phyloP scores from a whole-genome alignment of 2,329 filamentous ascomycete species.

The Ophiostoma montium region DNA sequence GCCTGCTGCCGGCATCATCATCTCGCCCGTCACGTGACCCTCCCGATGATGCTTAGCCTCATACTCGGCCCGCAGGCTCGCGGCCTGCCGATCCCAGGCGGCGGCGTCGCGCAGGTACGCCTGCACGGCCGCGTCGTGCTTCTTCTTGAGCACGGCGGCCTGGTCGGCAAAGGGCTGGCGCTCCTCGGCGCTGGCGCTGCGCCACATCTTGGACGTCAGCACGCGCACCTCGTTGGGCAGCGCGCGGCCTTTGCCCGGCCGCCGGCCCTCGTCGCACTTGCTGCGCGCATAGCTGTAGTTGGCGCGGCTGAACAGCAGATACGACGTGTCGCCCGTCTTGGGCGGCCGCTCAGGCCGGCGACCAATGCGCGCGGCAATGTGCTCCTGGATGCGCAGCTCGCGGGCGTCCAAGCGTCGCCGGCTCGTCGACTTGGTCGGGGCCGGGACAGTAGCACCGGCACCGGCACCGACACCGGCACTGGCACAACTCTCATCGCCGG shows the following conservation, averaged over 20 bases:
- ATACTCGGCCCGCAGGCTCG: slow-evolving; percentile 36
- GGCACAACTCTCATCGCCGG: not conserved
- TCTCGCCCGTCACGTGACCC: slow-evolving; percentile 25
- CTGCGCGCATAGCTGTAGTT: slow-evolving; percentile 50
- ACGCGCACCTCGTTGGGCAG: slow-evolving; percentile 70
- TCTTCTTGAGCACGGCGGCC: slow-evolving; percentile 55
- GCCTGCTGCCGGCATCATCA: not conserved
- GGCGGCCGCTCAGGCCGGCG: slow-evolving; percentile 57
- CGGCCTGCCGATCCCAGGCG: slow-evolving; percentile 59
- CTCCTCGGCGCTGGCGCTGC: slow-evolving; percentile 53
- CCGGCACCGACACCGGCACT: not conserved
- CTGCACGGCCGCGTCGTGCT: slow-evolving; percentile 42
- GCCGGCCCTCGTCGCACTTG: slow-evolving; percentile 51
- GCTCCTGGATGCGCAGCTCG: slow-evolving; percentile 37
- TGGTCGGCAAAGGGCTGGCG: slow-evolving; percentile 67
- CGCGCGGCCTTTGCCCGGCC: slow-evolving; percentile 47
- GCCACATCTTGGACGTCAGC: slow-evolving; percentile 85
- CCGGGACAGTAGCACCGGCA: no score
- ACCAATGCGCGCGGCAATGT: slow-evolving; percentile 48
- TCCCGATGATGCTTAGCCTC: slow-evolving; percentile 38
- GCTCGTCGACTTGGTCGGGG: slow-evolving; percentile 17
- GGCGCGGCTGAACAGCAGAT: slow-evolving; percentile 75
- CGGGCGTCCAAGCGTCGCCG: slow-evolving; percentile 42
- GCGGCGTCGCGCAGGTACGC: slow-evolving; percentile 46
- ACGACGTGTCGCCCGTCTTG: slow-evolving; percentile 69